Evolutionary conservation across 2,329 filamentous ascomycete genomes (phyloP).

Genomic region (Botrytis sinoallii): DNA sequence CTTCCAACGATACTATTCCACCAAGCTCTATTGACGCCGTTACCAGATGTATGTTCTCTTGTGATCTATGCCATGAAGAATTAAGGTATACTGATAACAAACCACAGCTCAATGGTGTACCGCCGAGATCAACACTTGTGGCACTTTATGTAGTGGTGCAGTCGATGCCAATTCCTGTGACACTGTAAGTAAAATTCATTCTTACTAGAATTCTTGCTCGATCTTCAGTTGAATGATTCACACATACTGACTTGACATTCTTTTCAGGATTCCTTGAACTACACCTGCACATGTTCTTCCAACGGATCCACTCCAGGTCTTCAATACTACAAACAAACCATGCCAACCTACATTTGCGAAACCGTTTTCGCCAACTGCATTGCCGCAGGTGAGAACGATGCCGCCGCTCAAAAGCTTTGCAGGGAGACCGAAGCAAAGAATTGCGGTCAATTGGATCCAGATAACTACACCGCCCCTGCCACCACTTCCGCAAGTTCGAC

Average conservation of each 20-base stretch:
- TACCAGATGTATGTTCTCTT: constrained; percentile 27
- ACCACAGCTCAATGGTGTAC: constrained; percentile 53
- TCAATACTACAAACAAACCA: constrained; percentile 52
- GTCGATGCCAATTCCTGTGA: constrained; percentile 53
- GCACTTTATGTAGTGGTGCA: constrained; percentile 53
- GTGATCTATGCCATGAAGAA: not conserved
- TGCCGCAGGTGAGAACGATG: constrained; percentile 44
- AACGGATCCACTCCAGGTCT: constrained; percentile 55
- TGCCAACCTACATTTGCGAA: constrained; percentile 60
- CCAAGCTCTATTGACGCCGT: constrained; percentile 24
- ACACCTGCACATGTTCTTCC: constrained; percentile 52
- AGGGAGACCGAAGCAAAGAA: constrained; percentile 39
- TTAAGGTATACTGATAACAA: constrained; percentile 23
- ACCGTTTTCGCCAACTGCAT: constrained; percentile 50
- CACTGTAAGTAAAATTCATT: constrained; percentile 45
- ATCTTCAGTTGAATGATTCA: constrained; percentile 13
- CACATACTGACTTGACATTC: constrained; percentile 2
- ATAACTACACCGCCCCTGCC: constrained; percentile 34
- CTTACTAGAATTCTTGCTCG: not conserved
- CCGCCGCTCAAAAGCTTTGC: constrained; percentile 48
- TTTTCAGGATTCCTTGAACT: constrained; percentile 48
- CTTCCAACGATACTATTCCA: constrained; percentile 33
- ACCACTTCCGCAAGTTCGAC: constrained; percentile 41
- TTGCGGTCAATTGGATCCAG: constrained; percentile 48
- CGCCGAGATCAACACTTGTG: constrained; percentile 58